phyloP scores from a whole-genome alignment of 2,329 filamentous ascomycete species.

The Aspergillus texensis region DNA sequence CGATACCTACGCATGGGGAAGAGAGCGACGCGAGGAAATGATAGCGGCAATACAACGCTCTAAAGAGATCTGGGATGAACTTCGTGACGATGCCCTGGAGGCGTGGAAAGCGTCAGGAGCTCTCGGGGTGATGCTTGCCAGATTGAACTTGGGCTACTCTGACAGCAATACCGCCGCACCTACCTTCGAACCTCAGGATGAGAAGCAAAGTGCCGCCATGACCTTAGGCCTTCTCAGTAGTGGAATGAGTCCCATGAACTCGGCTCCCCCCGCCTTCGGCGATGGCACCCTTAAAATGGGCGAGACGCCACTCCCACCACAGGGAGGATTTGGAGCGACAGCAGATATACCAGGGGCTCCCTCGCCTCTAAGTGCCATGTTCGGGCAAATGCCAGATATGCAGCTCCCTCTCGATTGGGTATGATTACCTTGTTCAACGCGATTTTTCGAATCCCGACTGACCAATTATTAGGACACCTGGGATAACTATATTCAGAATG shows the following conservation, averaged over 20 bases:
- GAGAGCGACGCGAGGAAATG: constrained; percentile 69
- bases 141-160: constrained; percentile 57
- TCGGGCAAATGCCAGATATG: constrained; percentile 60
- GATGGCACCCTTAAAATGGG: constrained; percentile 33
- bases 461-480: constrained; percentile 59
- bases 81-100: constrained; percentile 79
- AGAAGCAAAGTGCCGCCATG: constrained; percentile 69
- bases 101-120: constrained; percentile 83
- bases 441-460: constrained; percentile 29
- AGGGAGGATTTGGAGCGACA: constrained; percentile 28
- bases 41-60: constrained; percentile 71
- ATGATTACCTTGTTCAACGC: constrained; percentile 32
- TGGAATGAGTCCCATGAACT: constrained; percentile 57
- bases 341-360: constrained; percentile 46
- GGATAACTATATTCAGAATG: constrained; percentile 69
- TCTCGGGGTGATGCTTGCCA: constrained; percentile 81
- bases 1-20: constrained; percentile 51
- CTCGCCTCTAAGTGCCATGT: constrained; percentile 57
- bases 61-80: constrained; percentile 75
- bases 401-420: constrained; percentile 66
- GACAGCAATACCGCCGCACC: constrained; percentile 26
- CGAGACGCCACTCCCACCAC: constrained; percentile 30
- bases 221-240: constrained; percentile 69
- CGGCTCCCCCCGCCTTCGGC: constrained; percentile 31
- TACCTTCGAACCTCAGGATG: constrained; percentile 50